phyloP scores from a whole-genome alignment of 768 basidiomycete genomes.

The Leccinum longicurvipes region DNA sequence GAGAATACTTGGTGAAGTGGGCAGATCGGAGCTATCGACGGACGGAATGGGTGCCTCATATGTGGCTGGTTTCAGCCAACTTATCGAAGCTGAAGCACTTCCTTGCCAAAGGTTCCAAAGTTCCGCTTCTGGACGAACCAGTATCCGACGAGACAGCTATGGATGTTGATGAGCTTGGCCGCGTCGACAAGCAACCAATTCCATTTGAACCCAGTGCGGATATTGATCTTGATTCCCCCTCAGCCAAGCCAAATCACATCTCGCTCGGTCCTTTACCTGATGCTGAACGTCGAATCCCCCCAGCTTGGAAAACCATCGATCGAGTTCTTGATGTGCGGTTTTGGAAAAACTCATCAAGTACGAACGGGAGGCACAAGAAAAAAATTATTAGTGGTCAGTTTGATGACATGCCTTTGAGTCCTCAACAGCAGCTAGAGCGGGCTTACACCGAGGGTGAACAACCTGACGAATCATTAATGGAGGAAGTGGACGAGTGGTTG shows the following conservation, averaged over 20 bases:
- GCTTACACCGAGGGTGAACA: constrained; percentile 61
- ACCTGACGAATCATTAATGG: constrained; percentile 50
- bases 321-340: constrained; percentile 82
- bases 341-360: constrained; percentile 43
- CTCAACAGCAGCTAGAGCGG: constrained; percentile 28
- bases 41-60: constrained; percentile 87
- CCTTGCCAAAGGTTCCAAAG: constrained; percentile 61
- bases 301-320: constrained; percentile 85
- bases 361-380: constrained; percentile 14
- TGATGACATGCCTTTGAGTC: constrained; percentile 20
- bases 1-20: constrained; percentile 96
- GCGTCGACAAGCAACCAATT: constrained; percentile 14
- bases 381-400: constrained; percentile 26
- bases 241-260: constrained; percentile 26
- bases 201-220: constrained; percentile 44
- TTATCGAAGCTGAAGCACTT: constrained; percentile 74
- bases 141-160: constrained; percentile 25
- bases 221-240: constrained; percentile 29
- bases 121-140: constrained; percentile 57
- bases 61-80: constrained; percentile 78
- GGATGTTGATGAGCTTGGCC: constrained; percentile 30
- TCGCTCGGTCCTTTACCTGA: constrained; percentile 50
- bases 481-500: constrained; percentile 58
- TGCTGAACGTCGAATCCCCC: constrained; percentile 72
- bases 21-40: constrained; percentile 71